Conservation (phyloP, 1,284 basidiomycete genomes). For the Schizophyllum commune region DNA sequence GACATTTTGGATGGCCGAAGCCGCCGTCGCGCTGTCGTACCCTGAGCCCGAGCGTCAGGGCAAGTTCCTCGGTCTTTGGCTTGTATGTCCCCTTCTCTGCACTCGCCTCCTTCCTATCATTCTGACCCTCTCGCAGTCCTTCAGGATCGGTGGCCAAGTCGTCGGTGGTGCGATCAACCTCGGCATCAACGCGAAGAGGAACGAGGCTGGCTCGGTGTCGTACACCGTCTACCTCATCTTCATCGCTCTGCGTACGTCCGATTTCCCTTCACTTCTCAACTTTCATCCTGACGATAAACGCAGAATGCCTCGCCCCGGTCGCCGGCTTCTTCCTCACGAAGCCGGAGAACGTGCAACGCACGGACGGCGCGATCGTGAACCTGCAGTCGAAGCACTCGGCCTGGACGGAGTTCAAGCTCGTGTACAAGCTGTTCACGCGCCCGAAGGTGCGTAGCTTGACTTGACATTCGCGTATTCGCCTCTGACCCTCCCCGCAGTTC, state of each 20-base stretch:
- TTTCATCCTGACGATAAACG: not conserved
- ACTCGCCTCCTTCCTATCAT: not conserved
- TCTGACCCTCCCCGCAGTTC: not conserved
- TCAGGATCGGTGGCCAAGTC: slow-evolving; percentile 9
- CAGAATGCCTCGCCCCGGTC: slow-evolving; percentile 6
- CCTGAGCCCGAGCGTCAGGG: slow-evolving; percentile 12
- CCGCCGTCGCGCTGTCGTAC: slow-evolving; percentile 11
- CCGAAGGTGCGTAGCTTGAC: not conserved
- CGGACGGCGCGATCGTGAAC: slow-evolving; percentile 6
- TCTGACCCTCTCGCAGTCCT: not conserved
- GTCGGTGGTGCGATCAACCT: slow-evolving; percentile 14
- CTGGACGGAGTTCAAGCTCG: slow-evolving; percentile 5
- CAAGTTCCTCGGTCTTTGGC: slow-evolving; percentile 11
- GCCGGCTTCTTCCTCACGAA: slow-evolving; percentile 8
- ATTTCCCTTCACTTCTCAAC: not conserved
- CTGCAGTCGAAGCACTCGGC: not conserved
- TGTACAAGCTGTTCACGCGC: slow-evolving; percentile 5
- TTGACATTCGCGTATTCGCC: not conserved
- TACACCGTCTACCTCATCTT: slow-evolving; percentile 12
- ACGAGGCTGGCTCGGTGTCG: slow-evolving; percentile 11
- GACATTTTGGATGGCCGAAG: slow-evolving; percentile 12
- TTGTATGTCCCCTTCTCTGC: slow-evolving; percentile 1
- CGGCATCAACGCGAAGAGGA: slow-evolving; percentile 9
- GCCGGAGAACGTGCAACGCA: slow-evolving; percentile 8
- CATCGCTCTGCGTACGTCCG: slow-evolving; percentile 8